Evolutionary conservation across 139 green algal species (phyloP).

Genomic region (Chlorella sorokiniana): DNA sequence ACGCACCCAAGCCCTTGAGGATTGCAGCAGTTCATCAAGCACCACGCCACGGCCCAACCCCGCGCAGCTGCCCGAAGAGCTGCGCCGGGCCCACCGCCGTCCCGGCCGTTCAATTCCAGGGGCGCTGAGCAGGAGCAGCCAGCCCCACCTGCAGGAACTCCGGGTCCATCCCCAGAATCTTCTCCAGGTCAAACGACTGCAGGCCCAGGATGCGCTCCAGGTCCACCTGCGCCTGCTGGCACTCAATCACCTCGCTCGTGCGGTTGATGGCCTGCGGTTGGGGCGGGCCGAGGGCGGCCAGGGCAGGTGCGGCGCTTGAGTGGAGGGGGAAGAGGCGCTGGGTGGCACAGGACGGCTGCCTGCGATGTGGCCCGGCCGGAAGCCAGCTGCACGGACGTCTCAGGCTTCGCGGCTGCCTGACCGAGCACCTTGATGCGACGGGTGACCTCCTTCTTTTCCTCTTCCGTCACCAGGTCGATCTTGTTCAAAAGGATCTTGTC

Average conservation of each 20-base stretch:
- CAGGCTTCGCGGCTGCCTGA: neutral
- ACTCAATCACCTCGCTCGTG: conserved; percentile 59
- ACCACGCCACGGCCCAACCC: neutral
- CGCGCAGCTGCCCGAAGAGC: too few relatives aligned
- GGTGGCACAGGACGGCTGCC: too few relatives aligned
- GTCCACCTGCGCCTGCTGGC: conserved; percentile 49
- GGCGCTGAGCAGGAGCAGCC: neutral
- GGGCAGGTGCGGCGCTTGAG: neutral
- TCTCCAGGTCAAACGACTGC: conserved; percentile 62
- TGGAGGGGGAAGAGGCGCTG: neutral
- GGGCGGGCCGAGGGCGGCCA: neutral
- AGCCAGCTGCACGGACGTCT: too few relatives aligned
- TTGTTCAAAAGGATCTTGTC: conserved; percentile 94
- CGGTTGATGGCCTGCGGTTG: conserved; percentile 48
- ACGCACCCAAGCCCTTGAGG: too few relatives aligned
- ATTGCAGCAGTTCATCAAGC: neutral
- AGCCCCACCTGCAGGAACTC: conserved; percentile 58
- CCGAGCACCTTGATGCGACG: conserved; percentile 37
- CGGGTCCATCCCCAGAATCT: conserved; percentile 66
- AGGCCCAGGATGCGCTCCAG: conserved; percentile 53
- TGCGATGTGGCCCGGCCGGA: too few relatives aligned
- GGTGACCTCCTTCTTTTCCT: conserved; percentile 47
- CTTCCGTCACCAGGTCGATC: conserved; percentile 58
- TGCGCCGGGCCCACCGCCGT: neutral
- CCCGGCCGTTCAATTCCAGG: neutral